Conservation (phyloP, 2,329 filamentous ascomycete genomes). For the Blumeria hordei region DNA sequence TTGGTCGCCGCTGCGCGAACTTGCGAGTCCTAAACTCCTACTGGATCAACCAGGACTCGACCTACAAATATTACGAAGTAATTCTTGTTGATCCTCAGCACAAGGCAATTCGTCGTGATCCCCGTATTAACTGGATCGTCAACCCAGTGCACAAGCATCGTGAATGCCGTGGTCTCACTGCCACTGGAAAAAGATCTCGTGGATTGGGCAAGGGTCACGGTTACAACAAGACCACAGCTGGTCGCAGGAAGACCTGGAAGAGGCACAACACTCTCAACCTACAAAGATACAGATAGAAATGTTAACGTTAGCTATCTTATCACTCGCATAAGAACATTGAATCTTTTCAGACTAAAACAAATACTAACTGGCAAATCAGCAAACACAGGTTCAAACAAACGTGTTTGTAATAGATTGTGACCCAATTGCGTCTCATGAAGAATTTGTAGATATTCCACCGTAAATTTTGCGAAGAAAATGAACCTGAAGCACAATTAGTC, state of each 20-base stretch:
- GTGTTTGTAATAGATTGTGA: too few relatives aligned
- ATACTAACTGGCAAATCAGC: too few relatives aligned
- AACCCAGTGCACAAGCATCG: conserved; percentile 99
- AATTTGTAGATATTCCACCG: too few relatives aligned
- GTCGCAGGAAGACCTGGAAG: conserved; percentile 99
- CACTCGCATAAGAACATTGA: too few relatives aligned
- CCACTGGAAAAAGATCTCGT: conserved; percentile 98
- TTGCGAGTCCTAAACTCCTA: conserved; percentile 99
- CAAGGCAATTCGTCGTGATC: conserved; percentile 98
- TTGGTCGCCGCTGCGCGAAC: conserved; percentile 96
- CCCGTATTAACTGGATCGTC: conserved; percentile 99
- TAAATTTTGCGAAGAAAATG: too few relatives aligned
- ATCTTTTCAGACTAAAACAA: too few relatives aligned
- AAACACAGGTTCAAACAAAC: too few relatives aligned
- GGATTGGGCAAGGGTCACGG: conserved; percentile 98
- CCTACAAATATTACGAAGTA: conserved; percentile 99
- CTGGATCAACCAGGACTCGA: conserved; percentile 99
- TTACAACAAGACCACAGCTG: conserved; percentile 95
- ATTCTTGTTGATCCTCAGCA: conserved; percentile 99
- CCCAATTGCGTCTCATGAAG: too few relatives aligned
- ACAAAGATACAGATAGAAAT: conserved; percentile 76
- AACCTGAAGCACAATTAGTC: too few relatives aligned
- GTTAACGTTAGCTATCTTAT: conserved; percentile 4
- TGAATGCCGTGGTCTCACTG: conserved; percentile 88
- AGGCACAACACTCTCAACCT: conserved; percentile 97